Evolutionary conservation across 108 stramenopile genomes (phyloP).

Genomic region (Nitzschia putrida): DNA sequence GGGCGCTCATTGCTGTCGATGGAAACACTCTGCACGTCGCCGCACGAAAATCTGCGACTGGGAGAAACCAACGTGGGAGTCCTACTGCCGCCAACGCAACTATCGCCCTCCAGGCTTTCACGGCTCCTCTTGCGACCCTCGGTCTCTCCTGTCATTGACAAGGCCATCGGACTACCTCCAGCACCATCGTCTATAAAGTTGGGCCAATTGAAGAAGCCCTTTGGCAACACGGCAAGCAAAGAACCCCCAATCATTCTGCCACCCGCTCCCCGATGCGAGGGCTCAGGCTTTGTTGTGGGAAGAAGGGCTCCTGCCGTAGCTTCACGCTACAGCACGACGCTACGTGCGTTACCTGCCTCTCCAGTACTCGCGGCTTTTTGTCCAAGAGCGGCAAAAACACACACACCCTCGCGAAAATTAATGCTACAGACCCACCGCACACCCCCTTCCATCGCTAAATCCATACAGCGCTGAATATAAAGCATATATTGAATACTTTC

Average conservation of each 20-base stretch:
- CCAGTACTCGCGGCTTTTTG: not conserved
- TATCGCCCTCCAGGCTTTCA: not conserved
- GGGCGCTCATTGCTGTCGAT: constrained; percentile 34
- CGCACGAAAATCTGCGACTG: constrained; percentile 25
- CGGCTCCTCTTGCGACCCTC: constrained; percentile 25
- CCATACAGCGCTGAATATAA: constrained; percentile 1
- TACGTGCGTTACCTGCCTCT: too few species aligned
- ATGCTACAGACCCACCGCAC: not conserved
- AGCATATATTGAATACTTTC: not conserved
- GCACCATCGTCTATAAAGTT: constrained; percentile 23
- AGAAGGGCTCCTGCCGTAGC: too few species aligned
- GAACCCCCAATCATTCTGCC: constrained; percentile 47
- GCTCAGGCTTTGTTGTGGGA: constrained; percentile 15
- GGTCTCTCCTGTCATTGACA: constrained; percentile 10
- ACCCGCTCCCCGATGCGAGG: constrained; percentile 44
- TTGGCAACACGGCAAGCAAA: constrained; percentile 37
- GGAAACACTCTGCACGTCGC: constrained; percentile 17
- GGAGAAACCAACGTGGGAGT: constrained; percentile 32
- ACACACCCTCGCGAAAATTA: not conserved
- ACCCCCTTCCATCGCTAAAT: not conserved
- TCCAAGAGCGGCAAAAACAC: constrained; percentile 3
- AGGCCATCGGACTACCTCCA: constrained; percentile 15
- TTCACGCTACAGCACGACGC: too few species aligned
- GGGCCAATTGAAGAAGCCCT: constrained; percentile 42
- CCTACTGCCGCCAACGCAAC: constrained; percentile 31